Base-by-base conservation (phyloP, 1,284 basidiomycete species). In the Thelephora terrestris region DNA sequence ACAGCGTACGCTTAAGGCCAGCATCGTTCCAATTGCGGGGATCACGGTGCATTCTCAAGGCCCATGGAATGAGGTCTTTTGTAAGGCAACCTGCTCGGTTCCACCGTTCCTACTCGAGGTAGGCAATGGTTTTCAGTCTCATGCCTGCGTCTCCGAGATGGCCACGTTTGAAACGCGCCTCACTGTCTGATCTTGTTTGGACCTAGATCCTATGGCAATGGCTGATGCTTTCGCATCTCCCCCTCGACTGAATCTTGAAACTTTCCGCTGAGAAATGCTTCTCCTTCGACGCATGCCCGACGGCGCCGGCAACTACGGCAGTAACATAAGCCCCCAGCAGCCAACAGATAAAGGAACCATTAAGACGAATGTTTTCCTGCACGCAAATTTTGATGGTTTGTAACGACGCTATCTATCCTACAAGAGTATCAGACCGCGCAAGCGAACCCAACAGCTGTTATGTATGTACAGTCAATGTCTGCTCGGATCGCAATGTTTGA, bases 71-170 rank as follows among this genome's bases (percentile, higher is more conserved):
- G 16, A 87, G 88, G 0, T 82, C 86, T n/a, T 83, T 92, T 50
- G 68, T 93, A 45, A 73, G 73, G 45, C 81, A 85, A 52, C 79
- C 80, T 6, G 71, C 79, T 0, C 76, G 67, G 3, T 58, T 90
- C n/a, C 74, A 78, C 53, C 88, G 89, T 14, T 78, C 77, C 23
- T 75, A 75, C 5, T 71, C 90, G 32, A 78, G 75, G 21, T 93
- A 90, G 91, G 76, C 77, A 21, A 92, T 91, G 79, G 72, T 91
- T 25, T 71, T 74, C 47, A 79, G 78, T 60, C 69, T 87, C 57
- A 89, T 87, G 79, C 79, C 77, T 88, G 82, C 63, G 81, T 90
- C 61, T 81, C 78, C 65, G 88, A 88, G 66, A 83, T 85, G 77
- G 81, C 81, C 12, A 87, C 84, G 1, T 72, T 88, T 46, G 71